Percentiles rank a stretch among this genome's conserved stretches.
Conservation (phyloP, 805 yeast species). For the Debaryomyces prosopidis region DNA sequence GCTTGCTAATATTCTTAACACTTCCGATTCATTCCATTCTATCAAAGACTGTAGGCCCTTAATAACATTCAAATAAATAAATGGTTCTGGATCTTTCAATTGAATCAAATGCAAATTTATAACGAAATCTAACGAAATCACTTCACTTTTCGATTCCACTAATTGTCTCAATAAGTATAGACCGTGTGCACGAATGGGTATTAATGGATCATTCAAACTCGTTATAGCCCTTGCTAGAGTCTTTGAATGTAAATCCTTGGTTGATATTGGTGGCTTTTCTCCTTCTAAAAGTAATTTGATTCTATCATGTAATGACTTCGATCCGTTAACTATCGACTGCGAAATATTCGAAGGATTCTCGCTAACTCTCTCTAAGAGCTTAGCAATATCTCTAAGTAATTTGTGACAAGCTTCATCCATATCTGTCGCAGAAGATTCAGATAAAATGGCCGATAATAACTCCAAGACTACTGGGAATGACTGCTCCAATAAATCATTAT, state of each 20-base stretch:
- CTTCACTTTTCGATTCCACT: slow-evolving; percentile 49
- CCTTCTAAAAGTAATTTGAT: slow-evolving; percentile 29
- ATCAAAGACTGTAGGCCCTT: slow-evolving; percentile 70
- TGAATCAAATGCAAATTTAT: slow-evolving; percentile 63
- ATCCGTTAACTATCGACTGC: slow-evolving; percentile 11
- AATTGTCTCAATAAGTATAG: slow-evolving; percentile 61
- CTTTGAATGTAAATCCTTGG: slow-evolving; percentile 35
- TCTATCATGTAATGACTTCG: slow-evolving; percentile 28
- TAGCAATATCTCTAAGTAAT: slow-evolving; percentile 28
- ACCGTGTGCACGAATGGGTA: slow-evolving; percentile 89
- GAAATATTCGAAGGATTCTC: slow-evolving; percentile 6
- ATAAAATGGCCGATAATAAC: slow-evolving; percentile 35
- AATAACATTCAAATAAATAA: slow-evolving; percentile 79
- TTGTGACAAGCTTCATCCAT: slow-evolving; percentile 28
- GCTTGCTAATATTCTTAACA: slow-evolving; percentile 36
- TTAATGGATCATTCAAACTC: slow-evolving; percentile 71
- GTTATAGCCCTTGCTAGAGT: slow-evolving; percentile 59
- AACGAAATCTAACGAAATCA: slow-evolving; percentile 53
- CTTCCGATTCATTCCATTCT: slow-evolving; percentile 38
- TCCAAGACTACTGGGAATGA: slow-evolving; percentile 33
- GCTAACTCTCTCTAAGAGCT: slow-evolving; percentile 11
- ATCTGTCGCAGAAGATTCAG: slow-evolving; percentile 24
- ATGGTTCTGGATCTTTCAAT: slow-evolving; percentile 80
- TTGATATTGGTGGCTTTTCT: slow-evolving; percentile 17
- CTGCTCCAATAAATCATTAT: slow-evolving; percentile 10